Evolutionary conservation across 2,329 filamentous ascomycete genomes (phyloP).

Genomic region (Acrocalymma vagum): DNA sequence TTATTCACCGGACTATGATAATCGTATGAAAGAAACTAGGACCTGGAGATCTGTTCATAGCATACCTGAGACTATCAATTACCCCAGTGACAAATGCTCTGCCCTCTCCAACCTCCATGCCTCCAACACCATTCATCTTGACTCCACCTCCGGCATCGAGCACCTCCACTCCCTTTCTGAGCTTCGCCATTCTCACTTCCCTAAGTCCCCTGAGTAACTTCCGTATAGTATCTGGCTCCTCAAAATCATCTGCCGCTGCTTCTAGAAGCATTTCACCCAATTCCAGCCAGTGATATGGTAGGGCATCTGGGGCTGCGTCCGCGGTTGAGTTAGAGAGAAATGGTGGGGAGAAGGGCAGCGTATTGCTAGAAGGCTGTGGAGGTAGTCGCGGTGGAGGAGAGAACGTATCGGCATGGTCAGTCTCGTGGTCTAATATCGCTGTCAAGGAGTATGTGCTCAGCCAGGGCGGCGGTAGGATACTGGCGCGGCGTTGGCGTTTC

Average conservation of each 20-base stretch:
- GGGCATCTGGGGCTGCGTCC: conserved; percentile 69
- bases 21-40: no score
- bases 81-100: conserved; percentile 85
- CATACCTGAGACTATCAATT: conserved; percentile 78
- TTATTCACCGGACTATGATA: neutral
- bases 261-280: conserved; percentile 86
- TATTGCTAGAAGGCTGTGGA: conserved; percentile 58
- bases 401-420: conserved; percentile 71
- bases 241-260: conserved; percentile 84
- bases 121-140: conserved; percentile 83
- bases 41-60: no score
- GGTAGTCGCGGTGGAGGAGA: conserved; percentile 82
- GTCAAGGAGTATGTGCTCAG: conserved; percentile 78
- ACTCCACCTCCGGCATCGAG: conserved; percentile 77
- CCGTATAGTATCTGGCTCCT: conserved; percentile 75
- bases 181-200: conserved; percentile 89
- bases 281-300: conserved; percentile 97
- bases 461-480: conserved; percentile 92
- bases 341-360: conserved; percentile 63
- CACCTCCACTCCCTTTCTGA: conserved; percentile 76
- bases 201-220: conserved; percentile 81
- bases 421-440: conserved; percentile 83
- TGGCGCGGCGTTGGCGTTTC: conserved; percentile 92
- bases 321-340: conserved; percentile 81
- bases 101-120: conserved; percentile 91